Evolutionary conservation across 176 grass and related monocot genomes (phyloP), one percentile per base, ranked within the genome.

Genomic region (Oryza australiensis): DNA sequence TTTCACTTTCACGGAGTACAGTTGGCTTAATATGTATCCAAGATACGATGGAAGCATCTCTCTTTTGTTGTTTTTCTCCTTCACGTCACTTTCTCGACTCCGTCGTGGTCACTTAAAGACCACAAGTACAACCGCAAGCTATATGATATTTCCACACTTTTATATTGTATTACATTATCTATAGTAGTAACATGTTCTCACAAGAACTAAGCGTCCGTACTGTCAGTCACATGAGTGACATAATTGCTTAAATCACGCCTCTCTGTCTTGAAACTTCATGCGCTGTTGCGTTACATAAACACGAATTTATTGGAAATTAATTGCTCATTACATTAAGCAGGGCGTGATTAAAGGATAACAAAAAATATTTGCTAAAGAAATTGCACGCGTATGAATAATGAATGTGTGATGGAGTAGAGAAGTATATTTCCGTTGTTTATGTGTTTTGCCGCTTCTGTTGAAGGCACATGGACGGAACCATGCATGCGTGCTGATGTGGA

Each of bases 181-280:
- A 18, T 53, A 55, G 5, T 20, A 20, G 30, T n/a, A 87, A 68
- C 66, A 38, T 45, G 8, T 34, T 20, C 29, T 26, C 53, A 9
- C 13, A 72, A 24, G n/a, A 60, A 60, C 11, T 24, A 60, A 84
- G 28, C 28, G 27, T 28, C 57, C 73, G 27, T 70, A 72, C 34
- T 48, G 75, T 37, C 76, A 88, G 49, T 89, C 77, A 85, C 41
- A 76, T 9, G 26, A 29, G 46, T 64, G 77, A 65, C 77, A 85
- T 57, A 55, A 76, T 70, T 23, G 76, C 71, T 64, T 49, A 53
- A 29, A 74, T 46, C 74, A 84, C 83, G 53, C 66, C 57, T 66
- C 26, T 29, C 24, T 48, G 16, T 15, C 11, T 15, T 22, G 11
- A n/a, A 35, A 13, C 32, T 2, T 11, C n/a, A 23, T 7, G 64